These are phyloP conservation scores for Mrakia blollopis DNA, from an alignment of 768 basidiomycete species.

Conservation along the genomic window DNA sequence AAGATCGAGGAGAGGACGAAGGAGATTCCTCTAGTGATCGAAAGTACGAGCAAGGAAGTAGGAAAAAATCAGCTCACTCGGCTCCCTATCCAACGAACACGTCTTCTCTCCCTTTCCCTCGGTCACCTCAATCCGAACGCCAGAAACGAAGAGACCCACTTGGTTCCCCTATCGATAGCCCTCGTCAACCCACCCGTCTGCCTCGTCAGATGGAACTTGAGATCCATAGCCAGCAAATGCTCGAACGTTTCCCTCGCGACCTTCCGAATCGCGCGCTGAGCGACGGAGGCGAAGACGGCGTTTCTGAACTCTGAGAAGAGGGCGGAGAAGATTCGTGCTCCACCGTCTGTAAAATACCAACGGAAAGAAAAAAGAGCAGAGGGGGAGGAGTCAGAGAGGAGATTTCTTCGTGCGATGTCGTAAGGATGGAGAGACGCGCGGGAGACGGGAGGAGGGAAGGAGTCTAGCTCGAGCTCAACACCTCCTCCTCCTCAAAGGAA, in stretches of 20 bases:
- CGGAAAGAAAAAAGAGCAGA: no score
- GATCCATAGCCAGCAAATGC: slow-evolving; percentile 81
- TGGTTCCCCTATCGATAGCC: slow-evolving; percentile 95
- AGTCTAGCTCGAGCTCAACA: no score
- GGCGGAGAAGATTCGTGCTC: slow-evolving; percentile 81
- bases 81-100: background rate
- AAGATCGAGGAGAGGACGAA: slow-evolving; percentile 89
- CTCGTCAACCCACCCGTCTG: slow-evolving; percentile 95
- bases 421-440: background rate
- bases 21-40: slow-evolving; percentile 71
- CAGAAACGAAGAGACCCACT: slow-evolving; percentile 52
- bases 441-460: slow-evolving; percentile 10
- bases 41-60: background rate
- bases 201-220: slow-evolving; percentile 83
- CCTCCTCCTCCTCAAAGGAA: no score
- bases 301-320: slow-evolving; percentile 88
- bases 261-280: slow-evolving; percentile 87
- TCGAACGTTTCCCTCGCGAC: slow-evolving; percentile 95
- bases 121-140: background rate
- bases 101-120: background rate
- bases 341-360: slow-evolving; percentile 61
- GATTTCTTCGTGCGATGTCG: background rate
- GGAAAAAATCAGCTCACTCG: background rate
- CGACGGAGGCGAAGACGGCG: slow-evolving; percentile 91
- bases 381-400: background rate